A percentile compares a stretch with the other conserved stretches of the same genome.
These are phyloP conservation scores for Podaxis sp. DNA, from an alignment of 768 basidiomycete genomes.

Conservation along the genomic window DNA sequence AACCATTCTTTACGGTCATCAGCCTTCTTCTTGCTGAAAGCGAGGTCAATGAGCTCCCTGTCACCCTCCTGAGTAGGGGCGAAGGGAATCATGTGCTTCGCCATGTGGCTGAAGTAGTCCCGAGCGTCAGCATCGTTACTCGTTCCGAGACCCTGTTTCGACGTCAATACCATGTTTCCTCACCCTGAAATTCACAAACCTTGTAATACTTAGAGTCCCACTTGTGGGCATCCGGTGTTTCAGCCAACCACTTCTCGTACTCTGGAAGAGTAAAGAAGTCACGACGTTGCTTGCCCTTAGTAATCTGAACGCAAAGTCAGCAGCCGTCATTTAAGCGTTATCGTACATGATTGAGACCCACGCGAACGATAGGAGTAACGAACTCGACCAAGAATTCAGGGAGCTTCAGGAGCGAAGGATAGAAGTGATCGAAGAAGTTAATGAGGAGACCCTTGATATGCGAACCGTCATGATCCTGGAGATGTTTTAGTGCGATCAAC, in stretches of 20 bases:
- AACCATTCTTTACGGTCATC: constrained; percentile 99
- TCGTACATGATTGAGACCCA: constrained; percentile 33
- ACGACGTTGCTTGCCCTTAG: constrained; percentile 72
- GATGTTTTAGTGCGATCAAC: constrained; percentile 2
- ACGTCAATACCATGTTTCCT: neutral
- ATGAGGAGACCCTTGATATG: constrained; percentile 99
- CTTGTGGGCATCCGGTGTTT: constrained; percentile 69
- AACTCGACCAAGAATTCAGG: constrained; percentile 96
- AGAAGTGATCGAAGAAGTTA: constrained; percentile 97
- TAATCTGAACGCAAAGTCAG: constrained; percentile 44
- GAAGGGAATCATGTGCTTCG: constrained; percentile 94
- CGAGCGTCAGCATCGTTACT: constrained; percentile 88
- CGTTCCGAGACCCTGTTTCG: constrained; percentile 86
- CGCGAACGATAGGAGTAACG: constrained; percentile 96
- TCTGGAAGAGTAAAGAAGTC: constrained; percentile 98
- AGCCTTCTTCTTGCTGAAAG: constrained; percentile 99
- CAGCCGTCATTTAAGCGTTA: constrained; percentile 1
- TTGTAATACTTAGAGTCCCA: constrained; percentile 99
- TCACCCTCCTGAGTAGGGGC: constrained; percentile 79
- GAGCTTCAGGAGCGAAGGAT: constrained; percentile 88
- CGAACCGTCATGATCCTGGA: constrained; percentile 98
- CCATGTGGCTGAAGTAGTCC: constrained; percentile 90
- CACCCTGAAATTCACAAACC: constrained; percentile 41
- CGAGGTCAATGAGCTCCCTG: constrained; percentile 88
- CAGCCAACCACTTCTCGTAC: constrained; percentile 89